Evolutionary conservation across 257 asterid species (phyloP).

Genomic region (Solanum virginianum): DNA sequence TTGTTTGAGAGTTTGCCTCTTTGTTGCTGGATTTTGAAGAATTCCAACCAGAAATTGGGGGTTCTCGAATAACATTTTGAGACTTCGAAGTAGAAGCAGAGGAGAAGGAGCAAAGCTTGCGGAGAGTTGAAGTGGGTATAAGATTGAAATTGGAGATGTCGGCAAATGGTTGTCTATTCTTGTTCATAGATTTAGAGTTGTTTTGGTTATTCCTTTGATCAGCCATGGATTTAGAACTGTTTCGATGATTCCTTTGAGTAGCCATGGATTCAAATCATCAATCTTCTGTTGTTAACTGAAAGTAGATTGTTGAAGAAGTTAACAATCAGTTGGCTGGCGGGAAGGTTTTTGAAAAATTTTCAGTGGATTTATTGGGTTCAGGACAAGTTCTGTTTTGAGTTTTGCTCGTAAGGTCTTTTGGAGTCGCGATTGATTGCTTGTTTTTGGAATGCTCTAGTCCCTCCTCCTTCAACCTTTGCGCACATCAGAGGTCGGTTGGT

Average conservation of each 20-base stretch:
- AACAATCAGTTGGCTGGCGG: neutral
- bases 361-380: neutral
- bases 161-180: slow-evolving; percentile 25
- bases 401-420: neutral
- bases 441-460: neutral
- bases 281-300: neutral
- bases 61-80: neutral
- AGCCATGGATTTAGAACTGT: neutral
- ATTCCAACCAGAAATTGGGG: slow-evolving; percentile 13
- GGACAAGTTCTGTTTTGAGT: neutral
- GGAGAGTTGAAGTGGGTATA: slow-evolving; percentile 32
- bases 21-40: slow-evolving; percentile 7
- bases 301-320: neutral
- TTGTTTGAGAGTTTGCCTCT: slow-evolving; percentile 22
- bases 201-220: neutral
- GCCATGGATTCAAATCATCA: neutral
- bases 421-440: neutral
- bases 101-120: slow-evolving; percentile 17
- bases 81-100: neutral
- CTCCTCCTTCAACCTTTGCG: neutral
- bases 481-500: neutral
- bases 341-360: neutral
- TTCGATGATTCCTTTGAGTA: neutral
- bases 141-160: slow-evolving; percentile 34
- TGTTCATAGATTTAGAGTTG: neutral